Evolutionary conservation across 352 stramenopile genomes (phyloP), one percentile per base, ranked within the genome.

Genomic region (Phytophthora syringae): DNA sequence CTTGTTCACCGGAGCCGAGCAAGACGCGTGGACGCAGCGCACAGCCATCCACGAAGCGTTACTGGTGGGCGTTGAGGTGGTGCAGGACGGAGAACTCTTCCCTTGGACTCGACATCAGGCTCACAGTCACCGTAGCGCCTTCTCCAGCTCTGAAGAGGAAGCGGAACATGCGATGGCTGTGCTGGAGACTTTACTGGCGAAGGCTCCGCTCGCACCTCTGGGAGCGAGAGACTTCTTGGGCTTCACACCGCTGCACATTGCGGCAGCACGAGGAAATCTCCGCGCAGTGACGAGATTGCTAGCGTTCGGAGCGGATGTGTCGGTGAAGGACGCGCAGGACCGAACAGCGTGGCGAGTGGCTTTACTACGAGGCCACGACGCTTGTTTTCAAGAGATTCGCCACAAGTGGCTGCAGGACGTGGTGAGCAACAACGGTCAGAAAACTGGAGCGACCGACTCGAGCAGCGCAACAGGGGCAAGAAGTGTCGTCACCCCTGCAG

Each of bases 261-360:
- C 84, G 3, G 74, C 81, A 10, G 67, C 77, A 43, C 43, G 66
- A n/a, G 84, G 84, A 0, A 77, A 85, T 44, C 24, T 87, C 4
- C 40, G 48, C 4, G 70, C 69, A 0, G 82, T 89, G 20, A 67
- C 58, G 2, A 43, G 76, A 18, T 60, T 92, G 13, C 47, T 92
- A 7, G 64, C 76, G 3, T 70, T 79, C n/a, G 78, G 71, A 2
- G 78, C 75, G 0, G 80, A 92, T 37, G 77, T 89, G 13, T 67
- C 47, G 1, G 36, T 89, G 3, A 56, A 72, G 1, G 81, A 92
- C 48, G 49, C 20, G 12, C 58, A 81, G 0, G 72, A 70, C 15
- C 80, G 82, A 27, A 88, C 74, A 13, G 76, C 84, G 21, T 92
- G 84, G 84, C 69, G 82, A 7, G 73, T 92, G 0, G 84, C 84